A percentile compares a stretch with the other conserved stretches of the same genome.
Evolutionary conservation across 352 stramenopile genomes (phyloP).

Genomic region (Aphanomyces cochlioides): DNA sequence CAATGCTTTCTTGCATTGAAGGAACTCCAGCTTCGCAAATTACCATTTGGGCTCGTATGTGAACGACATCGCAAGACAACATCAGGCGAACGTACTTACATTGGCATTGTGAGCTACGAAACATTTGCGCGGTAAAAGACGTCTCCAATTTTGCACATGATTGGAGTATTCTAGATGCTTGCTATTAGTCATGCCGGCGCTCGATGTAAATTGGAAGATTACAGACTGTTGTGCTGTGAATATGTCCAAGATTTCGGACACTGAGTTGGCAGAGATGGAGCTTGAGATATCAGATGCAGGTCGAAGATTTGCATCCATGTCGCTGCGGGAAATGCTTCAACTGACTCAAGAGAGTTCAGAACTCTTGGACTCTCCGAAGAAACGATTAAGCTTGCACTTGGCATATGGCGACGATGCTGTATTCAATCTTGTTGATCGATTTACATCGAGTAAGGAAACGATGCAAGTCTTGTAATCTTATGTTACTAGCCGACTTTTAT

Average conservation of each 20-base stretch:
- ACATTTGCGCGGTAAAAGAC: neutral
- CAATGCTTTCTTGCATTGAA: constrained; percentile 21
- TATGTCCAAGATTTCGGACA: constrained; percentile 2
- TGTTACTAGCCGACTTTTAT: constrained; percentile 5
- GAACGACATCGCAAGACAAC: neutral
- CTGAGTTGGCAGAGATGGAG: constrained; percentile 11
- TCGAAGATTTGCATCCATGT: constrained; percentile 5
- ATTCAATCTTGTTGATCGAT: constrained; percentile 20
- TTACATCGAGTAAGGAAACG: neutral
- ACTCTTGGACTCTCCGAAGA: neutral
- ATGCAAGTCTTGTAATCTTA: neutral
- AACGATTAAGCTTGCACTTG: neutral
- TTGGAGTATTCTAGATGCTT: constrained; percentile 12
- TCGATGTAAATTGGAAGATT: constrained; percentile 12
- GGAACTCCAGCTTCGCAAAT: constrained; percentile 6
- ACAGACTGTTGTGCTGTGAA: constrained; percentile 6
- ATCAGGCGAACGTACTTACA: neutral
- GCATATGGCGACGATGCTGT: neutral
- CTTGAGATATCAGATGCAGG: constrained; percentile 3
- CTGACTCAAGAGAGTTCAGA: neutral
- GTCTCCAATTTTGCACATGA: neutral
- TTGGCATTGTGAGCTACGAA: constrained; percentile 7
- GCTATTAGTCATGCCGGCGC: constrained; percentile 5
- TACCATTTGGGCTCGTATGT: neutral
- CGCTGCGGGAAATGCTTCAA: constrained; percentile 12